Evolutionary conservation across 1,139 yeast species (phyloP).

Genomic region (Hyphopichia wangnamkhiaoensis): DNA sequence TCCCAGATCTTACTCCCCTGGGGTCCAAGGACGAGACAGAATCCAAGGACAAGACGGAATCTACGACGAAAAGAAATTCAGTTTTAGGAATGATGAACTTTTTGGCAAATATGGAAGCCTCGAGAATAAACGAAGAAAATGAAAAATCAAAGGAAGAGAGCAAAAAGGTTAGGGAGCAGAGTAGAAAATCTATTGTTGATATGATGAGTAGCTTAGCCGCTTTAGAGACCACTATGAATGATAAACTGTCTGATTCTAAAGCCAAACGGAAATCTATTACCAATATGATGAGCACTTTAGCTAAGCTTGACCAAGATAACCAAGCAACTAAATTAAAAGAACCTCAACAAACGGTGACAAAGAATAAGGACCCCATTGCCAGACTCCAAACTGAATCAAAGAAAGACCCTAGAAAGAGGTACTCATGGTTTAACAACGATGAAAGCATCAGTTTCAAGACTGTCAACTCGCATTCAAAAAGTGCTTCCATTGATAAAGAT

Average conservation of each 20-base stretch:
- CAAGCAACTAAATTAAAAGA: slow-evolving; percentile 1
- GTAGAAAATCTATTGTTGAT: slow-evolving; percentile 24
- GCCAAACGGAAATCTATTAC: slow-evolving; percentile 23
- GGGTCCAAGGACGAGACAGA: neutral
- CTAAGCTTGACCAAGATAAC: slow-evolving; percentile 13
- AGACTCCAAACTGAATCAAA: slow-evolving; percentile 1
- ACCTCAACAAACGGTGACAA: neutral
- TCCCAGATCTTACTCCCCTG: neutral
- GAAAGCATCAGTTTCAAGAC: slow-evolving; percentile 22
- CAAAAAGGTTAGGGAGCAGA: slow-evolving; percentile 13
- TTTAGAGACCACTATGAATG: slow-evolving; percentile 5
- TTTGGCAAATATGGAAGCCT: slow-evolving; percentile 16
- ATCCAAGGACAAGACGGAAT: slow-evolving; percentile 7
- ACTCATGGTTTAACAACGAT: slow-evolving; percentile 42
- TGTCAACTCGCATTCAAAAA: neutral
- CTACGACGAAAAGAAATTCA: slow-evolving; percentile 11
- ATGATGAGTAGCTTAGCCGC: slow-evolving; percentile 20
- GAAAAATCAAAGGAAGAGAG: slow-evolving; percentile 8
- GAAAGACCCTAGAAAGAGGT: slow-evolving; percentile 15
- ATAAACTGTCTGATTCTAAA: neutral
- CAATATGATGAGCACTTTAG: slow-evolving; percentile 27
- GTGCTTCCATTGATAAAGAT: neutral
- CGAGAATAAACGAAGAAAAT: slow-evolving; percentile 11
- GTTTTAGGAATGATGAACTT: slow-evolving; percentile 20
- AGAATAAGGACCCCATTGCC: neutral